These are phyloP conservation scores for Beta vulgaris DNA, from an alignment of 148 eudicot species.

Conservation along the genomic window DNA sequence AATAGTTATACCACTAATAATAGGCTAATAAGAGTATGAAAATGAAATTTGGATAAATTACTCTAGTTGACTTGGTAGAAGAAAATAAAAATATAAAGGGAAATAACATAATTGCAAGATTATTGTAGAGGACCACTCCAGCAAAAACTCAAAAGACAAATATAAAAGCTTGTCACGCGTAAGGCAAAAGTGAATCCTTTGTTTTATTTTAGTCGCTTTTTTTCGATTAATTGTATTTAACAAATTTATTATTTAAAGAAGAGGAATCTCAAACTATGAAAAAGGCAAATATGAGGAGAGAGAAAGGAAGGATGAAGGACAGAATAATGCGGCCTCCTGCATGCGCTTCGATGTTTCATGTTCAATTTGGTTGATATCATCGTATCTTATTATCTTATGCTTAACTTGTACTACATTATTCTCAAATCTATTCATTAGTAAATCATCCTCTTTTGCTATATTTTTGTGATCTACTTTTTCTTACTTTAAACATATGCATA, in stretches of 20 bases:
- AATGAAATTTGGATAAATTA: slow-evolving; percentile 14
- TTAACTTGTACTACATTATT: slow-evolving; percentile 28
- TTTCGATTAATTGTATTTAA: not conserved
- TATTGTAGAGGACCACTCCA: slow-evolving; percentile 31
- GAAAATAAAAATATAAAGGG: not conserved
- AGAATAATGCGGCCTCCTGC: slow-evolving; percentile 33
- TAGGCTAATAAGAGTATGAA: not conserved
- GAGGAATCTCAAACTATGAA: slow-evolving; percentile 33
- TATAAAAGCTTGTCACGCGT: slow-evolving; percentile 33
- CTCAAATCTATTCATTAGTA: slow-evolving; percentile 14
- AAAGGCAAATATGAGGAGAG: slow-evolving; percentile 18
- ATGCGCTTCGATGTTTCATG: slow-evolving; percentile 26
- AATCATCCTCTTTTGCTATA: slow-evolving; percentile 9
- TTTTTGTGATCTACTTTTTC: not conserved
- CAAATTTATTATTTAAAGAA: not conserved
- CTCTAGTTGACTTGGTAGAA: slow-evolving; percentile 26
- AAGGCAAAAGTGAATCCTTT: slow-evolving; percentile 21
- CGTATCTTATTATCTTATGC: slow-evolving; percentile 29
- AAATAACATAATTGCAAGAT: slow-evolving; percentile 27
- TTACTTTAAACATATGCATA: not conserved
- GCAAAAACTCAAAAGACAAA: slow-evolving; percentile 25
- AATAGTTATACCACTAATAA: too few relatives aligned
- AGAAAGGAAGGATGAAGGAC: slow-evolving; percentile 18
- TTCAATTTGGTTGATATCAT: not conserved
- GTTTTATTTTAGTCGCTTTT: slow-evolving; percentile 10